Evolutionary conservation across 139 green algal species (phyloP), one percentile per base, ranked within the genome.

Genomic region (Micractinium sp.): DNA sequence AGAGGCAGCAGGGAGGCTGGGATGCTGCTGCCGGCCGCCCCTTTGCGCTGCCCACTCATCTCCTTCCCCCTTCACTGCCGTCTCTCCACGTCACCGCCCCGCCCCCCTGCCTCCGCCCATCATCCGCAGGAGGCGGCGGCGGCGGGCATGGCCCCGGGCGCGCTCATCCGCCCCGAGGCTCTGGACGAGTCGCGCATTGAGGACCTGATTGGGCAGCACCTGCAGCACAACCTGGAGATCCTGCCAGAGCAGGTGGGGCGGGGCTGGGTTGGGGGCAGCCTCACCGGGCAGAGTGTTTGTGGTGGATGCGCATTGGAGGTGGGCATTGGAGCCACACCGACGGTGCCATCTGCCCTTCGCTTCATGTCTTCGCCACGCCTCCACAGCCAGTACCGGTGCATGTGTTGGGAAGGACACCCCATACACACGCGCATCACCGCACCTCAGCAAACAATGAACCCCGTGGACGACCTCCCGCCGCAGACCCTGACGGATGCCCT

Each of bases 141-240:
- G 5, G 71, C 89, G 9, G 84, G 29, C 20, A 56, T 77, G 33
- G 38, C 36, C 0, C 19, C 60, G 5, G 22, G 73, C n/a, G 35
- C 80, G 47, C 71, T 39, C 5, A 69, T 93, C 39, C 87, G 90
- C 4, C 94, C 96, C 0, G 96, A 97, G 66, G 94, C 94, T 33
- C 87, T 97, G 79, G 97, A 98, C 81, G 95, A 99, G 90, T 87
- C 84, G 27, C 92, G 94, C 79, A 97, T 97, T 35, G 95, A 97
- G 93, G 93, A 95, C 79, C 93, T 98, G 66, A 93, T 97, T 20
- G 89, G 91, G 16, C 85, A 96, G 88, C 95, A 97, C 89, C 87
- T 98, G 91, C 35, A 89, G 18, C 69, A 92, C 56, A 89, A 93
- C 85, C 88, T 97, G 81, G 78, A 96, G 89, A 89, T 99, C 60